Percentiles rank a stretch among this genome's conserved stretches.
phyloP scores from a whole-genome alignment of 805 yeast species.

The Pichia cephalocereana region DNA sequence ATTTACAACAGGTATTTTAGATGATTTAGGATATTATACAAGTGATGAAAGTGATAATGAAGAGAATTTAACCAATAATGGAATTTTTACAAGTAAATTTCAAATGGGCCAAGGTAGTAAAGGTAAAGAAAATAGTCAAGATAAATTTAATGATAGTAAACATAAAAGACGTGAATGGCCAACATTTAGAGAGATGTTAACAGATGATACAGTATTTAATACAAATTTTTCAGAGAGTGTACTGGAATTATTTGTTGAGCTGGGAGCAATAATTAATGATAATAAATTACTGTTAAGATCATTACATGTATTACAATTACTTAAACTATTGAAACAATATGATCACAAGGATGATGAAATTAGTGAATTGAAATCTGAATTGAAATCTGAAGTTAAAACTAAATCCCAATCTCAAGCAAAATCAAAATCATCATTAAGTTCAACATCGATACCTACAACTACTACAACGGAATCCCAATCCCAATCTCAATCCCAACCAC shows the following conservation, averaged over 20 bases:
- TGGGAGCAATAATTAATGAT: constrained; percentile 54
- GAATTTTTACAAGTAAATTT: not conserved
- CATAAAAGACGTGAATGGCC: constrained; percentile 26
- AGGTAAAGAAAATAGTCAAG: not conserved
- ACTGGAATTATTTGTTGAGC: constrained; percentile 52
- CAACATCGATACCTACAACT: no score
- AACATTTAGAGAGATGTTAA: constrained; percentile 49
- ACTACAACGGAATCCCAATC: no score
- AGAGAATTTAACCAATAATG: not conserved
- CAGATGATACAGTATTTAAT: constrained; percentile 30
- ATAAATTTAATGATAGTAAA: not conserved
- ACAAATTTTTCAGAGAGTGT: constrained; percentile 39
- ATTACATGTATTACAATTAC: constrained; percentile 43
- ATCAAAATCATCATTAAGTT: no score
- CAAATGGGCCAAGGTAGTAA: no score
- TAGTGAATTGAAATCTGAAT: no score
- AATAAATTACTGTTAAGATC: constrained; percentile 53
- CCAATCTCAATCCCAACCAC: no score
- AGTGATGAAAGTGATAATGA: constrained; percentile 8
- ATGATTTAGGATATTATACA: constrained; percentile 8
- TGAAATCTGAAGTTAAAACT: no score
- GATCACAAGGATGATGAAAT: no score
- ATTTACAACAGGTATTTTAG: constrained; percentile 5
- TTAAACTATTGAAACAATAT: not conserved
- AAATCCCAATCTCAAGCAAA: no score